Evolutionary conservation across 441 rosid genomes (phyloP), one percentile per base, ranked within the genome.

Genomic region (Adansonia rubrostipa): DNA sequence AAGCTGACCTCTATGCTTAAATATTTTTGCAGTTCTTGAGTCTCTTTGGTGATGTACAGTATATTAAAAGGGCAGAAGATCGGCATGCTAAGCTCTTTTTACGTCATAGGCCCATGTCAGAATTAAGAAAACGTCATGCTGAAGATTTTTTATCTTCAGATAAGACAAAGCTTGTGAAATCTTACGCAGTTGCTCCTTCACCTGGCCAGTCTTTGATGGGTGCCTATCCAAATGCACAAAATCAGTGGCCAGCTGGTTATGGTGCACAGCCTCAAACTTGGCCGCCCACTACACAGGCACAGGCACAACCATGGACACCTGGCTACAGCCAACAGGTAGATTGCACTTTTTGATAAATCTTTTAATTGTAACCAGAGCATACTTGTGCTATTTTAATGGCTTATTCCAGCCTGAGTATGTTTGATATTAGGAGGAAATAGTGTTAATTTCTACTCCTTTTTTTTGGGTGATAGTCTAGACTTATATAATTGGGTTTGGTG

Each of bases 61-160:
- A 85, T 66, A 85, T 93, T 36, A 84, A 88, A 84, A 93, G 85
- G 82, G 98, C 98, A 10, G 94, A 91, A 83, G 91, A 91, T 81
- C 86, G 88, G 71, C 99, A 97, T 81, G 91, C 94, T 45, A 92
- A 89, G 79, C 86, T 90, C 69, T 94, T 94, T 85, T 64, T 88
- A 82, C 91, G 89, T 69, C 90, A 87, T 74, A 90, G 90, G 82
- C 88, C 92, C 86, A 85, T 85, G 48, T 84, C 93, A 67, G 95
- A 91, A 80, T 76, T 89, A 6, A 94, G 81, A 85, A 97, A 94
- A 84, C 96, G 98, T 60, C 91, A 89, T 22, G 97, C 97, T 1
- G 99, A 93, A 77, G 98, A 97, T 48, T 90, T 53, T 53, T 53
- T 53, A 53, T 53, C 57, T 53, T 53, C 57, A 53, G 57, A 53